Base-by-base conservation (phyloP, 129 eudicot species). In the Artemisia argyi region DNA sequence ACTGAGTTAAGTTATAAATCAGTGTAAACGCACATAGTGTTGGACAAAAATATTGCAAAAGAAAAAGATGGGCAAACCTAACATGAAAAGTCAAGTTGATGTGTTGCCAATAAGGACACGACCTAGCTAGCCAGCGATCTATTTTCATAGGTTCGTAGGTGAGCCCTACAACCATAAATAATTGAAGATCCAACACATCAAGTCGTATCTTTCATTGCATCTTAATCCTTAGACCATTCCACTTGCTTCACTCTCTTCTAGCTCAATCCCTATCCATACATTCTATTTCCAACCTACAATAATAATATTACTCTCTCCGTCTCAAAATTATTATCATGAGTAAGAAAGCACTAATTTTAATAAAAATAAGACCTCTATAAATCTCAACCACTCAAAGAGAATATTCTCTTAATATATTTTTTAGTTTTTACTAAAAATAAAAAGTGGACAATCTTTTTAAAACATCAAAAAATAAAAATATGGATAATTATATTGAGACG, bases 181-280 rank as follows among this genome's bases (percentile, higher is more conserved):
- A 76, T 76, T 76, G 75, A 60, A 75, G 51, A 76, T 76, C 75
- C 3, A 28, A 73, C 57, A 60, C 32, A 61, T 73, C 48, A 60
- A 73, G 19, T 61, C 71, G 71, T 63, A 52, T 51, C 78, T 62
- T 30, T 63, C 69, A 30, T 50, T 52, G 30, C 62, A 11, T 63
- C 19, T 32, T 32, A 35, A 63, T 35, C 13, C 66, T 69, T 52
- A 49, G 20, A 39, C 59, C 71, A 52, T 11, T 48, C 74, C 69
- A 76, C 69, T 68, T 59, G 80, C 71, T 51, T 69, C 75, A 58
- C 63, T 14, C 42, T 1, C 65, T 68, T 47, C 51, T 69, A 68
- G 39, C 71, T 58, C 52, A 52, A 70, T 69, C 81, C 81, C 81
- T 52, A 62, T 77, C 81, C 76, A 70, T 62, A 70, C 72, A 69